phyloP scores from a whole-genome alignment of 176 grass and related monocot species.

The Hsuehochloa calcarea region DNA sequence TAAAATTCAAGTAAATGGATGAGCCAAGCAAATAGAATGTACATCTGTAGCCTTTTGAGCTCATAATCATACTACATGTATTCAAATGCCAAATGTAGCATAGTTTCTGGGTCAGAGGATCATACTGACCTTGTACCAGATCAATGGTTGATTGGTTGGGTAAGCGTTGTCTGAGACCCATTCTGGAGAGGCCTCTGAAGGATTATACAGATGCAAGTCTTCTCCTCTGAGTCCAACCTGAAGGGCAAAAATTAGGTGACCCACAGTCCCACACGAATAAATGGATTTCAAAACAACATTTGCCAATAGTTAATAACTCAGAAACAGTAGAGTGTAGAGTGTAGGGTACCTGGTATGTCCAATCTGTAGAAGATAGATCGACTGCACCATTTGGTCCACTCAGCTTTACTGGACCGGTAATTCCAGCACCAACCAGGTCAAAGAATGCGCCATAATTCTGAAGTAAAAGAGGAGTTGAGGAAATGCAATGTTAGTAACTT shows the following conservation, averaged over 20 bases:
- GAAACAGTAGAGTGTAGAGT: neutral
- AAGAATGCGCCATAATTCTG: slow-evolving; percentile 99
- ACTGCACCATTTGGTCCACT: slow-evolving; percentile 53
- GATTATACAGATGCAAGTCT: slow-evolving; percentile 56
- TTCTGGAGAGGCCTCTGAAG: slow-evolving; percentile 54
- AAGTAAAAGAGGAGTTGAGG: neutral
- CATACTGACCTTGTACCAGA: slow-evolving; percentile 89
- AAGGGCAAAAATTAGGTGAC: slow-evolving; percentile 24
- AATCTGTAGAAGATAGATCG: slow-evolving; percentile 69
- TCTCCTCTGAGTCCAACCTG: slow-evolving; percentile 89
- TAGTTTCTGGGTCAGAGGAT: slow-evolving; percentile 16
- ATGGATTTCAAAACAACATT: slow-evolving; percentile 4
- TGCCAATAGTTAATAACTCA: neutral
- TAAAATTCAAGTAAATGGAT: slow-evolving; percentile 2
- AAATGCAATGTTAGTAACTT: neutral
- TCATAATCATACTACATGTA: neutral
- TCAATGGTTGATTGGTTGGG: slow-evolving; percentile 72
- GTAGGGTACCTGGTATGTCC: slow-evolving; percentile 87
- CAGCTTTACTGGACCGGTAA: slow-evolving; percentile 87
- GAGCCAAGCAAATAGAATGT: slow-evolving; percentile 3
- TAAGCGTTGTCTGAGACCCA: slow-evolving; percentile 73
- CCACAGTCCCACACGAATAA: neutral
- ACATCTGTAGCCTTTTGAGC: neutral
- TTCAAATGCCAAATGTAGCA: neutral
- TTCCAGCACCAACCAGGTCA: slow-evolving; percentile 82